These are phyloP conservation scores for Monilinia laxa DNA, from an alignment of 2,329 filamentous ascomycete species.

Conservation along the genomic window DNA sequence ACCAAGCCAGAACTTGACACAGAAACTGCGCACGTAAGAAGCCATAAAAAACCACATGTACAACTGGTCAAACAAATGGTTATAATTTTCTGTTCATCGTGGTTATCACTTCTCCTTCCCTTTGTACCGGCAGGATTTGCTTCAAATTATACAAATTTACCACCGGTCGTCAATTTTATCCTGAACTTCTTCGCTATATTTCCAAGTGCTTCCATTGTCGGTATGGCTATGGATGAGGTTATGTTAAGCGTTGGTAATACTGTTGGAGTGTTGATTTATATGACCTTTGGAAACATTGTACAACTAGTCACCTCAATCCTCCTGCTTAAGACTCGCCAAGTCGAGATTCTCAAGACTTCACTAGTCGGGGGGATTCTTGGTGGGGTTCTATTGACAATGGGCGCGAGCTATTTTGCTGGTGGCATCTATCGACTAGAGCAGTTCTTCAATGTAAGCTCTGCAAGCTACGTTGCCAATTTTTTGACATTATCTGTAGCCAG, in stretches of 20 bases:
- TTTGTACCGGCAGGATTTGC: constrained; percentile 60
- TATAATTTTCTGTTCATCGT: too few species aligned
- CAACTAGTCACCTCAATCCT: constrained; percentile 37
- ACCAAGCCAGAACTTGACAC: too few species aligned
- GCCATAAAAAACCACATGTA: too few species aligned
- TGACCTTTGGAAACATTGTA: constrained; percentile 48
- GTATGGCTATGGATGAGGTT: constrained; percentile 84
- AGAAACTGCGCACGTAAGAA: too few species aligned
- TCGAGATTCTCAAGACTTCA: constrained; percentile 62
- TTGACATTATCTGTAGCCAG: constrained; percentile 70
- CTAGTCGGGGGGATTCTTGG: constrained; percentile 82
- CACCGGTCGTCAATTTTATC: constrained; percentile 67
- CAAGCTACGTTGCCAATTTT: constrained; percentile 74
- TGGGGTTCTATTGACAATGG: constrained; percentile 46
- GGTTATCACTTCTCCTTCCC: too few species aligned
- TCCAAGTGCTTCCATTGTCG: constrained; percentile 79
- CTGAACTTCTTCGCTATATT: constrained; percentile 91
- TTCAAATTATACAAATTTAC: constrained; percentile 61
- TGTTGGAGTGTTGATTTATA: constrained; percentile 73
- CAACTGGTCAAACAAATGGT: too few species aligned
- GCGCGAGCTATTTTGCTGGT: constrained; percentile 82
- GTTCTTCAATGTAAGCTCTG: constrained; percentile 84
- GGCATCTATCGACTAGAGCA: constrained; percentile 69
- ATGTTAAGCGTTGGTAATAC: constrained; percentile 77
- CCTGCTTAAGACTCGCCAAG: constrained; percentile 33